A percentile compares a stretch with the other conserved stretches of the same genome.
Conservation (phyloP, 345 rosid species). For the Nephelium lappaceum region DNA sequence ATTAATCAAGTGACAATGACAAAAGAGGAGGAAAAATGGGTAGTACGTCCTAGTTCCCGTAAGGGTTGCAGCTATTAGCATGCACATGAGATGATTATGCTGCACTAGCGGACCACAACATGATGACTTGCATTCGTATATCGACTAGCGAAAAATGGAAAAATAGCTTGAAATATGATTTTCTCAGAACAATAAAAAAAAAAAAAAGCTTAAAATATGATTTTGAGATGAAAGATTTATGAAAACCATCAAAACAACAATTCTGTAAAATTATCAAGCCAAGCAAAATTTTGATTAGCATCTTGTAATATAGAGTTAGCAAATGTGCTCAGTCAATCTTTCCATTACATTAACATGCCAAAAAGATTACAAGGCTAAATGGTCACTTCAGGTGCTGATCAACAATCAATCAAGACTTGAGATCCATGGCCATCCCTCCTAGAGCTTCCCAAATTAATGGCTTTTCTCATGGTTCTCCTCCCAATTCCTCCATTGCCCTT, state of each 20-base stretch:
- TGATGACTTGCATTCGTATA: neutral
- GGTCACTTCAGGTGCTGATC: neutral
- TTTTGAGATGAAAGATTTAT: neutral
- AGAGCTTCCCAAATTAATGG: slow-evolving; percentile 52
- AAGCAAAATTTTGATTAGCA: slow-evolving; percentile 2
- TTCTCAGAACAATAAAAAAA: no score
- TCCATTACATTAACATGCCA: neutral
- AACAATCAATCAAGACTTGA: neutral
- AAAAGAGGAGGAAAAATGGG: no score
- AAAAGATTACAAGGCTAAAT: neutral
- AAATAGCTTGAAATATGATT: no score
- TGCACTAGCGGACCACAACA: neutral
- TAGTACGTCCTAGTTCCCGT: no score
- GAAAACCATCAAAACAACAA: neutral
- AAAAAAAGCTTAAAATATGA: neutral
- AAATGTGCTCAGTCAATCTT: neutral
- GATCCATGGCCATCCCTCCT: slow-evolving; percentile 24
- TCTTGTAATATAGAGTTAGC: neutral
- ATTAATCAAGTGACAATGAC: no score
- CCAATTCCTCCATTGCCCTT: slow-evolving; percentile 67
- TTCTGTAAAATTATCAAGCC: neutral
- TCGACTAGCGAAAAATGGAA: neutral
- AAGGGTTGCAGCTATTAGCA: neutral
- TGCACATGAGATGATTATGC: neutral
- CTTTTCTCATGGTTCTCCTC: slow-evolving; percentile 62